phyloP scores from a whole-genome alignment of 2,329 filamentous ascomycete species.

The Colletotrichum truncatum region DNA sequence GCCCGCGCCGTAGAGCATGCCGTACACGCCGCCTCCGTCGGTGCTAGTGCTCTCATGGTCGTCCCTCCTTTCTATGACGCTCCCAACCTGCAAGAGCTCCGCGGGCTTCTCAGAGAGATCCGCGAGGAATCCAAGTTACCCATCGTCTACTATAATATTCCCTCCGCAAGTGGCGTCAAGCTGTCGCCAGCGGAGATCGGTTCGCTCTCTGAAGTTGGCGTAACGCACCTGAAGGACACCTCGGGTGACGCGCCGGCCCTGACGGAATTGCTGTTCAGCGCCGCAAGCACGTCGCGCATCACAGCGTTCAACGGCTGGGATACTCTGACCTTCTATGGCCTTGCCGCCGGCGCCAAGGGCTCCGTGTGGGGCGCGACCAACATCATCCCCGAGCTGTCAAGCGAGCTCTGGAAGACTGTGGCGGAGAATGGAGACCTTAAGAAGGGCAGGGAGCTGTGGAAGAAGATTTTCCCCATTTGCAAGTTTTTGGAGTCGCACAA shows the following conservation, averaged over 20 bases:
- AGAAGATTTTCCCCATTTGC: constrained; percentile 58
- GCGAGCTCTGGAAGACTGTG: constrained; percentile 57
- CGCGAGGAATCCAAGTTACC: constrained; percentile 49
- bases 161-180: constrained; percentile 52
- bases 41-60: constrained; percentile 55
- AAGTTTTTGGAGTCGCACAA: constrained; percentile 59
- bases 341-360: constrained; percentile 58
- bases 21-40: constrained; percentile 45
- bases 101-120: constrained; percentile 50
- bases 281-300: constrained; percentile 42
- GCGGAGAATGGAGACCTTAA: constrained; percentile 51
- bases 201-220: constrained; percentile 52
- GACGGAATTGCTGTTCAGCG: constrained; percentile 57
- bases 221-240: constrained; percentile 61
- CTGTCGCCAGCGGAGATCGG: constrained; percentile 53
- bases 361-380: constrained; percentile 61
- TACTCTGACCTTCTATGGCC: constrained; percentile 61
- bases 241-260: constrained; percentile 59
- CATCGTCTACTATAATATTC: constrained; percentile 62
- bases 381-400: constrained; percentile 57
- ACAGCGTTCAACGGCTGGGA: constrained; percentile 64
- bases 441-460: constrained; percentile 55
- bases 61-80: constrained; percentile 61
- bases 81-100: constrained; percentile 47
- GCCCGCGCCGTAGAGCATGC: constrained; percentile 50